Evolutionary conservation across 2,329 filamentous ascomycete species (phyloP).

Genomic region (Ceratocystis diversiconidia): DNA sequence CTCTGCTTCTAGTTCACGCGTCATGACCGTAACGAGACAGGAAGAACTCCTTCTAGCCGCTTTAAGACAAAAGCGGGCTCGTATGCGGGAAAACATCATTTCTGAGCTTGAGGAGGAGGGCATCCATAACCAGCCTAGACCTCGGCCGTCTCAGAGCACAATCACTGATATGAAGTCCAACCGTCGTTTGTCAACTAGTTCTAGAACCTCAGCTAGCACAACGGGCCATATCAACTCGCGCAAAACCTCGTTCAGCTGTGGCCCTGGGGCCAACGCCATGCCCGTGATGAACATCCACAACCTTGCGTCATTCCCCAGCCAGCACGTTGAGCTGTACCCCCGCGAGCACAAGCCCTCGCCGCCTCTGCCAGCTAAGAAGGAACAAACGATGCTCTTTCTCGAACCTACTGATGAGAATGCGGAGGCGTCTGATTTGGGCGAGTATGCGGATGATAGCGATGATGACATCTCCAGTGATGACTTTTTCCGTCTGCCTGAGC

Average conservation of each 20-base stretch:
- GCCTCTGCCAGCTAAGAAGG: conserved; percentile 14
- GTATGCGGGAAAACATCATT: conserved; percentile 37
- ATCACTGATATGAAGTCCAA: not conserved
- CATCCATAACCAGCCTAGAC: conserved; percentile 5
- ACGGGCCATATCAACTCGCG: conserved; percentile 11
- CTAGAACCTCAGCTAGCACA: conserved; percentile 11
- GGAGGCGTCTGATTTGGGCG: conserved; percentile 13
- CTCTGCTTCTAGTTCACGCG: conserved; percentile 28
- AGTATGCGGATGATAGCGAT: conserved; percentile 20
- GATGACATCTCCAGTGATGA: conserved; percentile 20
- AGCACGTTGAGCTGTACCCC: conserved; percentile 10
- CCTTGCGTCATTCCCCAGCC: not conserved
- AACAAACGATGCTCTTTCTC: conserved; percentile 17
- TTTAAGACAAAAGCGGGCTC: conserved; percentile 40
- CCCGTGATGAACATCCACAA: conserved; percentile 3
- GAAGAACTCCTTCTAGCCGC: conserved; percentile 46
- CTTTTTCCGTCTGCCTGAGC: conserved; percentile 18
- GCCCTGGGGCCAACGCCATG: not conserved
- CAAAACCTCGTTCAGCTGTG: conserved; percentile 13
- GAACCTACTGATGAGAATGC: conserved; percentile 12
- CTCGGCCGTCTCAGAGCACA: conserved; percentile 6
- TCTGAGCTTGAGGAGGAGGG: conserved; percentile 29
- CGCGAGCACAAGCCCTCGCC: conserved; percentile 18
- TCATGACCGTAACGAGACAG: conserved; percentile 44
- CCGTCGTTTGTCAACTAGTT: conserved; percentile 10